Conservation (phyloP, 2,329 filamentous ascomycete genomes). For the Verticillium tricorpus region DNA sequence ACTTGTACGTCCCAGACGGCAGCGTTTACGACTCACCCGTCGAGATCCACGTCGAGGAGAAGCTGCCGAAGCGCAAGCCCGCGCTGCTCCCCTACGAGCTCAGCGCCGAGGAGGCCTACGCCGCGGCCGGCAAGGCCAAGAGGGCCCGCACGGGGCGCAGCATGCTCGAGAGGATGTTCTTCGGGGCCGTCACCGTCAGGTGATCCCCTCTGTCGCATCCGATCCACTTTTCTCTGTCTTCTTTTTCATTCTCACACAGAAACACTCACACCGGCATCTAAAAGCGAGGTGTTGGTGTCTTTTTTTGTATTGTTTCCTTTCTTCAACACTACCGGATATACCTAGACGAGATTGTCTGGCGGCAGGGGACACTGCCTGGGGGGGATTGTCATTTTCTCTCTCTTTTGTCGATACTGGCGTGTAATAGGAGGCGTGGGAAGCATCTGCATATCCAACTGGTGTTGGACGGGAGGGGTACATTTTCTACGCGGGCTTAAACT, state of each 20-base stretch:
- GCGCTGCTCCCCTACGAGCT: slow-evolving; percentile 52
- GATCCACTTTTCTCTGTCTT: slow-evolving; percentile 7
- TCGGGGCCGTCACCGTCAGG: slow-evolving; percentile 39
- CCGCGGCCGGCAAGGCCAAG: slow-evolving; percentile 40
- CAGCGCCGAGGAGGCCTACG: slow-evolving; percentile 40
- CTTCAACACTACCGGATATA: background rate
- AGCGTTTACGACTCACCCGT: slow-evolving; percentile 47
- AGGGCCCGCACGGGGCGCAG: slow-evolving; percentile 38
- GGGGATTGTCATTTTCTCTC: background rate
- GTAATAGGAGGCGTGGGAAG: background rate
- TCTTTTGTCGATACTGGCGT: background rate
- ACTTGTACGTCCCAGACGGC: slow-evolving; percentile 31
- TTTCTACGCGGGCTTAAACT: background rate
- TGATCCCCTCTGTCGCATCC: slow-evolving; percentile 12
- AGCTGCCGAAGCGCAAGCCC: slow-evolving; percentile 19
- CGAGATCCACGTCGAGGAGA: slow-evolving; percentile 36
- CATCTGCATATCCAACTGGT: background rate
- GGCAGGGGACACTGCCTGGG: background rate
- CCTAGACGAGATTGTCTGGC: background rate
- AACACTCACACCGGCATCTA: slow-evolving; percentile 1
- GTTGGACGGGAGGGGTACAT: background rate
- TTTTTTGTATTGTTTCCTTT: background rate
- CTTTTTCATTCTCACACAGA: slow-evolving; percentile 8
- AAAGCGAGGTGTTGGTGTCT: slow-evolving; percentile 13
- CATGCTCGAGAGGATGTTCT: slow-evolving; percentile 47